A percentile compares a stretch with the other conserved stretches of the same genome.
Conservation (phyloP, 345 rosid genomes). For the Psidium guajava region DNA sequence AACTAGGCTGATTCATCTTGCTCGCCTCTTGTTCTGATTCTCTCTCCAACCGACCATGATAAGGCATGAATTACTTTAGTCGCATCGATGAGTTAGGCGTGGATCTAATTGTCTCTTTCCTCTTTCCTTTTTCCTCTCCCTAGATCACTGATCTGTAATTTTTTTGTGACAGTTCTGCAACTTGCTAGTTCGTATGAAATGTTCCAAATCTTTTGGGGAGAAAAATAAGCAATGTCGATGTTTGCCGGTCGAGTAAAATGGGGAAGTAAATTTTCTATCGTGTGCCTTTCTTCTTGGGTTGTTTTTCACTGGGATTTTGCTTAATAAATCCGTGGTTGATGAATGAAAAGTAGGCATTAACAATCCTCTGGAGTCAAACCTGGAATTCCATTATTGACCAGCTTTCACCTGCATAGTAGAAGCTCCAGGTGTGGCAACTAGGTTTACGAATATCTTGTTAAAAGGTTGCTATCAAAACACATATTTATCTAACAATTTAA, state of each 20-base stretch:
- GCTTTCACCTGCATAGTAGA: no score
- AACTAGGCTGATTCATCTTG: no score
- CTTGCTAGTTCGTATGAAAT: neutral
- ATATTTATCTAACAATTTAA: no score
- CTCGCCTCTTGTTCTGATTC: accelerated
- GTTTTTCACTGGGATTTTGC: neutral
- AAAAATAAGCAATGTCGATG: no score
- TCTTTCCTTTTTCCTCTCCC: neutral
- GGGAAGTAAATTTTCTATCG: neutral
- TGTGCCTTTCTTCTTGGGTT: neutral
- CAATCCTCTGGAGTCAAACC: neutral
- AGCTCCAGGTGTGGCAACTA: neutral
- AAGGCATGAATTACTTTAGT: no score
- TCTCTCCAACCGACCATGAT: no score
- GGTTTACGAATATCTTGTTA: neutral
- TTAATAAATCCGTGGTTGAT: neutral
- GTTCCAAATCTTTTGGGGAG: neutral
- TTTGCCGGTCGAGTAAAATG: neutral
- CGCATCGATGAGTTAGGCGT: neutral
- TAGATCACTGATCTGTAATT: neutral
- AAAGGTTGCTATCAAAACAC: no score
- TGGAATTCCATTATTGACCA: neutral
- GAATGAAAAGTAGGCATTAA: neutral
- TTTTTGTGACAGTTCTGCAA: neutral
- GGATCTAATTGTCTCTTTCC: neutral